Evolutionary conservation across 139 green algal species (phyloP).

Genomic region (Micractinium conductrix): DNA sequence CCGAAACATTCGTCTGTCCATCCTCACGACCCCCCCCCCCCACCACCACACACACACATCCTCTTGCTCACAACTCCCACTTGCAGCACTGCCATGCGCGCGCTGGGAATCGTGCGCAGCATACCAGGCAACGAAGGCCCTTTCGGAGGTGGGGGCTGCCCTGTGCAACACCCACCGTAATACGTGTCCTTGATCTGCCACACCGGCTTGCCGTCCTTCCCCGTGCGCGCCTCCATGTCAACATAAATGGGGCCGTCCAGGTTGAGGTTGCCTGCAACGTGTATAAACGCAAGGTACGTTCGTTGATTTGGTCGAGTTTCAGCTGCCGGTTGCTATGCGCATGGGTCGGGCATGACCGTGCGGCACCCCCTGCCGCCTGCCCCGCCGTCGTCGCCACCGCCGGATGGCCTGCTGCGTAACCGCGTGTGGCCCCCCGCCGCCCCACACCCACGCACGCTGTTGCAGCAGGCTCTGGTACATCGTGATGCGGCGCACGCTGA

Average conservation of each 20-base stretch:
- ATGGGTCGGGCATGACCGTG: no score
- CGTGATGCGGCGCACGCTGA: slow-evolving; percentile 12
- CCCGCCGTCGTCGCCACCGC: no score
- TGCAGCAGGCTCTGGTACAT: slow-evolving; percentile 35
- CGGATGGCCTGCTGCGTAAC: neutral
- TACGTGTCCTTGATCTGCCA: slow-evolving; percentile 40
- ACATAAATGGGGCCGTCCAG: slow-evolving; percentile 50
- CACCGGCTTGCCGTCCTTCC: neutral
- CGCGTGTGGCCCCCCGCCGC: neutral
- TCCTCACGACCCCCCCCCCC: neutral
- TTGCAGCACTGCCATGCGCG: no score
- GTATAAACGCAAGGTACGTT: neutral
- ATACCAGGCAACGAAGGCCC: neutral
- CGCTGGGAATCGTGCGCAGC: no score
- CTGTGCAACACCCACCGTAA: slow-evolving; percentile 21
- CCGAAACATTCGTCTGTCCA: neutral
- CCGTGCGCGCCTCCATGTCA: slow-evolving; percentile 8
- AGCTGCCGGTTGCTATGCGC: neutral
- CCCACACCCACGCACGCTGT: neutral
- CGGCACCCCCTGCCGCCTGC: no score
- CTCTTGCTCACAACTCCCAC: no score
- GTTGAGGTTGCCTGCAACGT: slow-evolving; percentile 26
- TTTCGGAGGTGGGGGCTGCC: neutral
- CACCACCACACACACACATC: neutral
- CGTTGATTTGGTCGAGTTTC: neutral